These are phyloP conservation scores for Euphrasia confusa DNA, from an alignment of 257 asterid species.

Conservation along the genomic window DNA sequence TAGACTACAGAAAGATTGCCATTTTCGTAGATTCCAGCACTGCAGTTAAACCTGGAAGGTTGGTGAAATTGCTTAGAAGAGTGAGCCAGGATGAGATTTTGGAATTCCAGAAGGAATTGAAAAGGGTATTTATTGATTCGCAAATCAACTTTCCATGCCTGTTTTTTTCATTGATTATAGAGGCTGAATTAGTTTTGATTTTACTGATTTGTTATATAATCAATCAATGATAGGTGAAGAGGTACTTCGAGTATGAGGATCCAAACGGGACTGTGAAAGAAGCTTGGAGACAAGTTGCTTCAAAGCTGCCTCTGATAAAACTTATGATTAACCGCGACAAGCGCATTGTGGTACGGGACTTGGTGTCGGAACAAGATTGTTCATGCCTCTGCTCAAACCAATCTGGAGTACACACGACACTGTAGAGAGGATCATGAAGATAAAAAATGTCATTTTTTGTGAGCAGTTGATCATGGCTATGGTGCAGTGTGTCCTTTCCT, in stretches of 20 bases:
- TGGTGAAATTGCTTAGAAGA: slow-evolving; percentile 69
- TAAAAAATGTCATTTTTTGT: neutral
- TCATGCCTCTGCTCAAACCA: slow-evolving; percentile 86
- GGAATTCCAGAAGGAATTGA: slow-evolving; percentile 75
- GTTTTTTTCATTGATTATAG: neutral
- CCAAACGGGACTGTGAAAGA: slow-evolving; percentile 85
- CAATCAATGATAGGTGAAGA: slow-evolving; percentile 54
- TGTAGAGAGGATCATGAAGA: slow-evolving; percentile 25
- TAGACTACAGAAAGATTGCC: slow-evolving; percentile 87
- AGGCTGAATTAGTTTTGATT: neutral
- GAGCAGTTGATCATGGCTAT: neutral
- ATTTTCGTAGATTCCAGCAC: slow-evolving; percentile 65
- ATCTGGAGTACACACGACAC: slow-evolving; percentile 48
- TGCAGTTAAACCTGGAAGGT: slow-evolving; percentile 65
- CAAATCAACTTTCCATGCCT: neutral
- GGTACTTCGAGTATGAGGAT: slow-evolving; percentile 82
- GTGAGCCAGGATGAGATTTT: slow-evolving; percentile 46
- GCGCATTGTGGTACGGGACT: slow-evolving; percentile 58
- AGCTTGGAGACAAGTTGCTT: slow-evolving; percentile 85
- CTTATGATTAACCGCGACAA: slow-evolving; percentile 88
- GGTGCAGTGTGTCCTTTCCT: neutral
- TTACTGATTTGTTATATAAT: slow-evolving; percentile 2
- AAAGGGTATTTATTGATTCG: slow-evolving; percentile 43
- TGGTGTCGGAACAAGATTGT: slow-evolving; percentile 57
- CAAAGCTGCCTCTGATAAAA: slow-evolving; percentile 69